Percentiles rank a stretch among this genome's conserved stretches.
Conservation (phyloP, 2,329 filamentous ascomycete species). For the Penicillium freii region DNA sequence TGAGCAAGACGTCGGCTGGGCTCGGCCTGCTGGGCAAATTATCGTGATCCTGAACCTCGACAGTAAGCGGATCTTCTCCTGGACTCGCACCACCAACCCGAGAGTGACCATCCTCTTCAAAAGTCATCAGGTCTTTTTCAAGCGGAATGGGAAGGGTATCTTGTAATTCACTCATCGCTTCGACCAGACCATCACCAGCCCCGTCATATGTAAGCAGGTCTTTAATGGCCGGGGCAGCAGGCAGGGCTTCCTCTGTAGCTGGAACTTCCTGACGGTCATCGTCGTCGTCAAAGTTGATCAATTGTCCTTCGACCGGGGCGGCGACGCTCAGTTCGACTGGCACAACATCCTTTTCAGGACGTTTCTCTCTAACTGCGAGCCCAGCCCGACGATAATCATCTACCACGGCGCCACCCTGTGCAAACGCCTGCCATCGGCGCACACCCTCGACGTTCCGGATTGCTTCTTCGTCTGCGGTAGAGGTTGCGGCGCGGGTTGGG, state of each 20-base stretch:
- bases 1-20: neutral
- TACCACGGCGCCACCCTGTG: neutral
- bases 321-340: neutral
- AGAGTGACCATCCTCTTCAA: neutral
- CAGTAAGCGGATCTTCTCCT: neutral
- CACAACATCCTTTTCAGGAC: neutral
- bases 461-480: neutral
- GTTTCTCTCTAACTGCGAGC: neutral
- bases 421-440: neutral
- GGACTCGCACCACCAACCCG: neutral
- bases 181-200: neutral
- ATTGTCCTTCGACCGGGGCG: neutral
- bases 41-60: neutral
- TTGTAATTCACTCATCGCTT: neutral
- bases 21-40: neutral
- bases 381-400: constrained; percentile 1
- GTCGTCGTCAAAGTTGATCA: neutral
- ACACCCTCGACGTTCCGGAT: neutral
- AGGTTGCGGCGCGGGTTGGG: neutral
- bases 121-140: neutral
- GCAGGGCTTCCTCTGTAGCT: neutral
- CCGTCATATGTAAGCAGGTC: neutral
- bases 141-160: no score
- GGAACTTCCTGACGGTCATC: neutral
- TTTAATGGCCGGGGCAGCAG: neutral